Evolutionary conservation across 495 filamentous ascomycete genomes (phyloP), one percentile per base, ranked within the genome.

Genomic region (Umbilicaria muhlenbergii): DNA sequence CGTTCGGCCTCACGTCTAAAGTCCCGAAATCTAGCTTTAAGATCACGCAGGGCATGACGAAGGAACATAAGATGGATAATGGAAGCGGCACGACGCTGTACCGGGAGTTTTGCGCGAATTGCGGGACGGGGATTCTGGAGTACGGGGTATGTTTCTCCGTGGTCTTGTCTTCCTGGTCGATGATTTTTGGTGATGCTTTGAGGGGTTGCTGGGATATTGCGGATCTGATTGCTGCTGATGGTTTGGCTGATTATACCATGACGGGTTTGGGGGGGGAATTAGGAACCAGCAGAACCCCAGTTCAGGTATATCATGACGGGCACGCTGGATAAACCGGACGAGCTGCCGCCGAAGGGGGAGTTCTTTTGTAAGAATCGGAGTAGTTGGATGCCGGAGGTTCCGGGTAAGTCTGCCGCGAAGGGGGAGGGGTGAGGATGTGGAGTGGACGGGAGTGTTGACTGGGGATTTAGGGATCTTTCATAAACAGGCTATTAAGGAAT

Each of bases 271-370:
- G 12, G 17, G 15, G 16, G 11, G 5, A 13, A 36, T 11, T n/a
- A 45, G 18, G 16, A 37, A 37, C 14, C 36, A 21, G 50, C 48
- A 3, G 42, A 40, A 18, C 41, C 74, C 35, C 53, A 69, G 17
- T 80, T 78, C 47, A 66, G 71, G 0, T 83, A 81, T 48, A 60
- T 83, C 40, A 70, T 73, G 54, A 73, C 73, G 39, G 78, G 78
- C 1, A 73, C 74, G 2, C 51, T 83, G n/a, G 77, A 83, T 47
- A 66, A 80, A 44, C 67, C 75, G 0, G 69, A 69, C 19, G 66
- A 63, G 36, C 51, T 80, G 21, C 73, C 74, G 17, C 77, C 79
- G 0, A 81, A 79, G 57, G 78, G 75, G 0, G 78, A 83, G 53
- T 83, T 83, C 65, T 82, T 77, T 50, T 81, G 76, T 53, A 70